Evolutionary conservation across 495 filamentous ascomycete genomes (phyloP).

Genomic region (Viridothelium virens): DNA sequence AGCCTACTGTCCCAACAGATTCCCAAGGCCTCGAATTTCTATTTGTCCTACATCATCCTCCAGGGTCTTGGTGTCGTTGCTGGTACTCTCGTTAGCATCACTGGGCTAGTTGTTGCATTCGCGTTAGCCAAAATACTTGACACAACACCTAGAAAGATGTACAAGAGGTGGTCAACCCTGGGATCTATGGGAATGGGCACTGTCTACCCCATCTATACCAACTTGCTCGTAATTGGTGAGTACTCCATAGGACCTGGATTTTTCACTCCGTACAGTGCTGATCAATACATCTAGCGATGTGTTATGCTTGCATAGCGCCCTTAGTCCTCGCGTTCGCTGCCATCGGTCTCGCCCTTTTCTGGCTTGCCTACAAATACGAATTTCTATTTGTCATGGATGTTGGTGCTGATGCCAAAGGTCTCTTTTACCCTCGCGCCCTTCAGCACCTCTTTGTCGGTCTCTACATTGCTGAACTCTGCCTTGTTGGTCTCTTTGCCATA

Average conservation of each 20-base stretch:
- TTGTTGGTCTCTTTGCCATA: conserved; percentile 85
- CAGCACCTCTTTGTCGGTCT: conserved; percentile 86
- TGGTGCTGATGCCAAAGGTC: conserved; percentile 75
- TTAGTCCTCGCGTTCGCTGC: conserved; percentile 81
- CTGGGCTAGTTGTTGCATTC: conserved; percentile 67
- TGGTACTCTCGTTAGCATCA: conserved; percentile 65
- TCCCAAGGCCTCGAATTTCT: conserved; percentile 83
- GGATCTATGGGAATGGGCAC: conserved; percentile 75
- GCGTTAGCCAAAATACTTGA: conserved; percentile 67
- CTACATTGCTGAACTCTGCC: conserved; percentile 74
- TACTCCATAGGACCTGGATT: background rate
- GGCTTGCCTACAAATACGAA: conserved; percentile 92
- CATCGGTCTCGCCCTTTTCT: conserved; percentile 78
- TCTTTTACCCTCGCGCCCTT: conserved; percentile 77
- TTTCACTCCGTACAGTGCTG: background rate
- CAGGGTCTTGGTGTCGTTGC: conserved; percentile 83
- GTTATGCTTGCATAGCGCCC: conserved; percentile 85
- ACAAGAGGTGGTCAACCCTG: conserved; percentile 57
- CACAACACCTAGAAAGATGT: conserved; percentile 68
- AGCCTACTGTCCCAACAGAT: conserved; percentile 64
- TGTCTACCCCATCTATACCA: conserved; percentile 41
- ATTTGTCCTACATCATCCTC: conserved; percentile 88
- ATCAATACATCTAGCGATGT: conserved; percentile 76
- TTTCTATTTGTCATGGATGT: conserved; percentile 84
- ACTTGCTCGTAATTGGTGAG: conserved; percentile 28